These are phyloP conservation scores for Candida methanosorbosa DNA, from an alignment of 805 yeast species.

Conservation along the genomic window DNA sequence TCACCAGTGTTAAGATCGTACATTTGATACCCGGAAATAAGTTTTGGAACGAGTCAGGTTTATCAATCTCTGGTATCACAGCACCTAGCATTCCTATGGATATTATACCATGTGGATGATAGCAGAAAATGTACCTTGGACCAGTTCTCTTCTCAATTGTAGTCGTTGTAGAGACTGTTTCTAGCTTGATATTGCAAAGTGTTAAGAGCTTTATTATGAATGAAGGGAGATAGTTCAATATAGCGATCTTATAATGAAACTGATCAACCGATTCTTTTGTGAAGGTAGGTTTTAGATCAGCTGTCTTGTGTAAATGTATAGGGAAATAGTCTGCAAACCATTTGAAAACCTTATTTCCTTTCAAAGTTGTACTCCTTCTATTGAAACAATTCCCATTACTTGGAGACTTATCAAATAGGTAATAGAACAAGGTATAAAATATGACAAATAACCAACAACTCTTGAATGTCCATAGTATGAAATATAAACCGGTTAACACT, in stretches of 20 bases:
- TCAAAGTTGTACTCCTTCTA: conserved; percentile 48
- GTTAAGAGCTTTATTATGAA: conserved; percentile 1
- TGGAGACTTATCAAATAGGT: conserved; percentile 54
- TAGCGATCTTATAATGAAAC: conserved; percentile 2
- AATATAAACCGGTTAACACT: conserved; percentile 41
- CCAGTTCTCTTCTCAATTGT: conserved; percentile 31
- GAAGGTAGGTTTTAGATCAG: conserved; percentile 68
- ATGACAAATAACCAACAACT: conserved; percentile 59
- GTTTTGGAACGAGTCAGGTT: conserved; percentile 35
- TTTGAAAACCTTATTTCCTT: conserved; percentile 54
- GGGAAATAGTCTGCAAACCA: conserved; percentile 79
- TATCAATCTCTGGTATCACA: conserved; percentile 72
- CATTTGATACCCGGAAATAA: conserved; percentile 76
- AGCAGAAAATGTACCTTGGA: conserved; percentile 79
- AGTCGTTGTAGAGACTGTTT: background rate
- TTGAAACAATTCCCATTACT: conserved; percentile 61
- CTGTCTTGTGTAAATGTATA: conserved; percentile 56
- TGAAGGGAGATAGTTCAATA: background rate
- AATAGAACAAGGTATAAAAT: conserved; percentile 55
- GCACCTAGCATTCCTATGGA: conserved; percentile 87
- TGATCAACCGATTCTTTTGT: conserved; percentile 12
- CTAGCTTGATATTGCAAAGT: background rate
- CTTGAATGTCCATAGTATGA: conserved; percentile 51
- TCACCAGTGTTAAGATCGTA: conserved; percentile 69
- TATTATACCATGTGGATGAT: conserved; percentile 95